Evolutionary conservation across 1,284 basidiomycete genomes (phyloP), one percentile per base, ranked within the genome.

Genomic region (Porodaedalea pini): DNA sequence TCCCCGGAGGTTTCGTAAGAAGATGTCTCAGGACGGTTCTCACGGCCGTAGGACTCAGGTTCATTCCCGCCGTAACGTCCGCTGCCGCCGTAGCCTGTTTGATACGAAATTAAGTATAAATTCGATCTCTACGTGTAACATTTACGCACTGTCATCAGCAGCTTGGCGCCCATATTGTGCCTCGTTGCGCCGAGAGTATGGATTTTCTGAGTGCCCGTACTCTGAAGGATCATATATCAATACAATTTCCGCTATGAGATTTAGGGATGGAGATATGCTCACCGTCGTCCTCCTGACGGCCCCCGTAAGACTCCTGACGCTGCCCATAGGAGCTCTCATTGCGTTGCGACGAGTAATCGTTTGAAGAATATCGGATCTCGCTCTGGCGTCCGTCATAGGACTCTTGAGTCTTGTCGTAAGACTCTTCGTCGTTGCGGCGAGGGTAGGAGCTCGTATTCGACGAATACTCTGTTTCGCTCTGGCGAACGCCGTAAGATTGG

Each of bases 401-500:
- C 8, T 47, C 43, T 27, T 45, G 27, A 31, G 5, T 8, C 17
- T 29, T 21, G 32, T 23, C 27, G 31, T 47, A 47, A 15, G 43
- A 31, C 7, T 23, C 19, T 4, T 49, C 44, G 19, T 56, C 53
- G n/a, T 40, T 27, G 17, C 19, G 36, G 8, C 45, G 43, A 39
- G 44, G 49, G 32, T 47, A 49, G 11, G 34, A 29, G 13, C 36
- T 25, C 4, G 31, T 4, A 27, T 47, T 41, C n/a, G 37, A 7
- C 10, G 51, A 40, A 40, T 54, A 44, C 11, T 44, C 31, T 21
- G 39, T 6, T n/a, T 49, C 53, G 19, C 32, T 25, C 27, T 34
- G 53, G 41, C 49, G 56, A 2, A 45, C 21, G 21, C 60, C 57
- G 45, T 57, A 55, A 19, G 45, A 50, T 47, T 59, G 47, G 8